These are phyloP conservation scores for Colletotrichum tofieldiae DNA, from an alignment of 2,329 filamentous ascomycete genomes.

Conservation along the genomic window DNA sequence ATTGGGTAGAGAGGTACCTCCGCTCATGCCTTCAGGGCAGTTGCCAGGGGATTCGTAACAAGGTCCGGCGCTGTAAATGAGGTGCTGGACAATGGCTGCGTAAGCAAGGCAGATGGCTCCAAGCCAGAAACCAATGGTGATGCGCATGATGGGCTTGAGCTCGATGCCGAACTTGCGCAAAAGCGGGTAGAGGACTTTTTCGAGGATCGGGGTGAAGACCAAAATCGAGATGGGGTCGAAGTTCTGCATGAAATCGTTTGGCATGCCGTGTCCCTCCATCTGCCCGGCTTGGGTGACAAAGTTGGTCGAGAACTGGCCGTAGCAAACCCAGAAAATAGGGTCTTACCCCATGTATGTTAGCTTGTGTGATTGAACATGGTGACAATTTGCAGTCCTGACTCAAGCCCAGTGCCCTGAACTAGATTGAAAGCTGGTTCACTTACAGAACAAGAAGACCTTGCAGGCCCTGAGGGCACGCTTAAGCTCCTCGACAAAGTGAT, in stretches of 20 bases:
- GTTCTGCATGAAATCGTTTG: slow-evolving; percentile 80
- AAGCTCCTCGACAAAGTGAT: slow-evolving; percentile 80
- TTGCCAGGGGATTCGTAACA: slow-evolving; percentile 63
- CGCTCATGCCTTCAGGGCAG: slow-evolving; percentile 51
- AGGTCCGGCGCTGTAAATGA: slow-evolving; percentile 70
- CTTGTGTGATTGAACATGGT: no score
- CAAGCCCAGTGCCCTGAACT: background rate
- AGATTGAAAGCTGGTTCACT: slow-evolving; percentile 38
- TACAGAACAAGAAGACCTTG: slow-evolving; percentile 76
- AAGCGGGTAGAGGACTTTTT: slow-evolving; percentile 65
- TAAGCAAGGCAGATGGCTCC: slow-evolving; percentile 70
- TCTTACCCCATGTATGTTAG: slow-evolving; percentile 46
- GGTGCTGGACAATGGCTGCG: slow-evolving; percentile 71
- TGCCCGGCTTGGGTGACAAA: slow-evolving; percentile 73
- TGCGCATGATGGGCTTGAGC: slow-evolving; percentile 77
- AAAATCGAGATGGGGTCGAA: slow-evolving; percentile 79
- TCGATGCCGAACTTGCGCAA: slow-evolving; percentile 71
- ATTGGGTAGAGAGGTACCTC: slow-evolving; percentile 54
- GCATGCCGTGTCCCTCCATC: slow-evolving; percentile 75
- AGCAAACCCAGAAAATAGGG: slow-evolving; percentile 78
- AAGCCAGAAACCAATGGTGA: slow-evolving; percentile 75
- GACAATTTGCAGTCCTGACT: no score
- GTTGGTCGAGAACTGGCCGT: slow-evolving; percentile 78
- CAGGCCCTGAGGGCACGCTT: slow-evolving; percentile 78
- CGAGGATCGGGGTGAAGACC: slow-evolving; percentile 70